Evolutionary conservation across 2,329 filamentous ascomycete genomes (phyloP).

Genomic region (Exophiala dermatitidis): DNA sequence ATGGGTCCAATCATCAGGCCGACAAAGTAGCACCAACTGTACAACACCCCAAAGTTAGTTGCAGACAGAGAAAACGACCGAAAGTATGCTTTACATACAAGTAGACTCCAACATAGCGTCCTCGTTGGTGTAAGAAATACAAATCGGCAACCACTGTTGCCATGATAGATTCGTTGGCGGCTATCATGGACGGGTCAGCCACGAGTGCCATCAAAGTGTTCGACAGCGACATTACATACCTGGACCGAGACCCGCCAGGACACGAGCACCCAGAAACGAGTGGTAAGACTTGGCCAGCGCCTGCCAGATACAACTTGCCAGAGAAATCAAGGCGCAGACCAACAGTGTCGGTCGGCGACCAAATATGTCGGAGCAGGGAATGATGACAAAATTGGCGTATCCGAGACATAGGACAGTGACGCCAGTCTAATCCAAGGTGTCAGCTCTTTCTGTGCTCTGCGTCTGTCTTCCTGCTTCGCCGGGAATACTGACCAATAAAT

Average conservation of each 20-base stretch:
- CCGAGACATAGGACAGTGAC: background rate
- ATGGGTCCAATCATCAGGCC: slow-evolving; percentile 48
- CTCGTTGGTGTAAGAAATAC: slow-evolving; percentile 57
- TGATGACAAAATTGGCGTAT: slow-evolving; percentile 42
- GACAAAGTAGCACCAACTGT: slow-evolving; percentile 52
- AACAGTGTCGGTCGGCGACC: slow-evolving; percentile 49
- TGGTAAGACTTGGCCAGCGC: slow-evolving; percentile 51
- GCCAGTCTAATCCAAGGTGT: background rate
- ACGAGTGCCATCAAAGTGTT: background rate
- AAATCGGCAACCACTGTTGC: slow-evolving; percentile 57
- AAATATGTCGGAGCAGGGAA: slow-evolving; percentile 45
- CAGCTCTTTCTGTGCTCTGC: background rate
- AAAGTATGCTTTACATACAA: slow-evolving; percentile 46
- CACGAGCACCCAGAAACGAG: slow-evolving; percentile 56
- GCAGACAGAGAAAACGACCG: slow-evolving; percentile 49
- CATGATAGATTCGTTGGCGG: slow-evolving; percentile 54
- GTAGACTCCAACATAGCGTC: slow-evolving; percentile 54
- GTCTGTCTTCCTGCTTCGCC: background rate
- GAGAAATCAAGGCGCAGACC: slow-evolving; percentile 46
- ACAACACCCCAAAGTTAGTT: slow-evolving; percentile 41
- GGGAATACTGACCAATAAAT: slow-evolving; percentile 46
- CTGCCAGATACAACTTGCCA: slow-evolving; percentile 50
- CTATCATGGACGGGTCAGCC: slow-evolving; percentile 25
- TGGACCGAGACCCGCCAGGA: slow-evolving; percentile 55
- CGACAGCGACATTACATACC: background rate